Conservation (phyloP, 345 rosid species). For the Populus tremula region DNA sequence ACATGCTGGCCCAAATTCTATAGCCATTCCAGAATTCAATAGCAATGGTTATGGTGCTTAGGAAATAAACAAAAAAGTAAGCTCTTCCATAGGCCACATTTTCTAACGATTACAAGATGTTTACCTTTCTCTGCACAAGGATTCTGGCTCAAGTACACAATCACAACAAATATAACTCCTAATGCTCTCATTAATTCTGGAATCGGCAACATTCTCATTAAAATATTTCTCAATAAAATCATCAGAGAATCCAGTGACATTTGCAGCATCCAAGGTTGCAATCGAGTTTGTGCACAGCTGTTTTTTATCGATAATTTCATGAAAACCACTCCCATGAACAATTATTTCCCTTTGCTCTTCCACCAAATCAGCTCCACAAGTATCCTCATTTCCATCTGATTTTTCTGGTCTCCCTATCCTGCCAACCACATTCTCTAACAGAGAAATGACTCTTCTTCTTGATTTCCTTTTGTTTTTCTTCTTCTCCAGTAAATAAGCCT, state of each 20-base stretch:
- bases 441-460: constrained; percentile 52
- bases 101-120: neutral
- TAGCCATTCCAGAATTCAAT: neutral
- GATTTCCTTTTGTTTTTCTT: constrained; percentile 52
- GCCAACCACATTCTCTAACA: constrained; percentile 33
- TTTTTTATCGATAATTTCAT: constrained; percentile 23
- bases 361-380: constrained; percentile 29
- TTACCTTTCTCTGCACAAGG: constrained; percentile 57
- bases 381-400: constrained; percentile 36
- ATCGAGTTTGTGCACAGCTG: constrained; percentile 10
- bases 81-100: neutral
- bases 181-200: constrained; percentile 59
- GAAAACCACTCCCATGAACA: constrained; percentile 13
- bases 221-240: constrained; percentile 63
- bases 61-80: neutral
- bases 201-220: constrained; percentile 52
- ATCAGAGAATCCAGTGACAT: constrained; percentile 32
- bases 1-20: neutral
- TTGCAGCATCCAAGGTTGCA: constrained; percentile 10
- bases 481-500: constrained; percentile 47
- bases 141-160: constrained; percentile 64
- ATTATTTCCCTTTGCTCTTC: constrained; percentile 16
- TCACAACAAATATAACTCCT: constrained; percentile 52
- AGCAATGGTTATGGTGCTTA: neutral
- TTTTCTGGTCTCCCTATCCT: constrained; percentile 36